These are phyloP conservation scores for Umbellularia californica DNA, from an alignment of 164 flowering plant species.

Conservation along the genomic window DNA sequence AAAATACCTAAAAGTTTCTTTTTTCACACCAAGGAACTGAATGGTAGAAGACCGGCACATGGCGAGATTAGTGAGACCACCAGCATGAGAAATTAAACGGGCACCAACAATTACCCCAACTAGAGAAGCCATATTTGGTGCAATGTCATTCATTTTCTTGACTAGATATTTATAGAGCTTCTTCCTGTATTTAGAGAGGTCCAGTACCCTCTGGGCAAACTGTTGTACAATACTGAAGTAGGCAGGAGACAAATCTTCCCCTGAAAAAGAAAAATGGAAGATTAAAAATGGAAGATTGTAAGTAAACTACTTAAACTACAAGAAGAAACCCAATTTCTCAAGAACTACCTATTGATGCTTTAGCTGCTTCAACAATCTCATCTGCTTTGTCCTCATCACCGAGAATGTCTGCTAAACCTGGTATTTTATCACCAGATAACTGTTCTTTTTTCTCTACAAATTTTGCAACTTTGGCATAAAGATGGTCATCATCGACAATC, in stretches of 20 bases:
- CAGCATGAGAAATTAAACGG: constrained; percentile 97
- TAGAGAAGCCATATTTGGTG: constrained; percentile 94
- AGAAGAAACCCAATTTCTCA: not conserved
- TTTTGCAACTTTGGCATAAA: constrained; percentile 80
- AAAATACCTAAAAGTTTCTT: constrained; percentile 84
- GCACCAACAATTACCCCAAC: constrained; percentile 97
- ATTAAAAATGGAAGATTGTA: constrained; percentile 8
- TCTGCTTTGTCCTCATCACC: constrained; percentile 97
- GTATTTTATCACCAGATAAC: constrained; percentile 65
- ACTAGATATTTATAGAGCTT: constrained; percentile 85
- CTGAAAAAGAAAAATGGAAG: constrained; percentile 35
- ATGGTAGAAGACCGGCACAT: constrained; percentile 99
- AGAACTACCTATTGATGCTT: constrained; percentile 84
- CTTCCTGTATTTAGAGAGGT: constrained; percentile 84
- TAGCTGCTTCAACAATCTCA: constrained; percentile 91
- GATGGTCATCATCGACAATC: constrained; percentile 90
- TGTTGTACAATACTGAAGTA: constrained; percentile 86
- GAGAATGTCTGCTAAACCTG: constrained; percentile 66
- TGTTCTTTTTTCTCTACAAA: constrained; percentile 67
- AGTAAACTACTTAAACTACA: not conserved
- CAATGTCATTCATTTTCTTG: constrained; percentile 91
- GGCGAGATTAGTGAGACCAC: constrained; percentile 94
- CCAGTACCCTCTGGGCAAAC: constrained; percentile 93
- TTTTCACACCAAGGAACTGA: constrained; percentile 98
- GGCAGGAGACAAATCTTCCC: constrained; percentile 82